These are phyloP conservation scores for Aspergillus viridinutans DNA, from an alignment of 2,329 filamentous ascomycete species.

Conservation along the genomic window DNA sequence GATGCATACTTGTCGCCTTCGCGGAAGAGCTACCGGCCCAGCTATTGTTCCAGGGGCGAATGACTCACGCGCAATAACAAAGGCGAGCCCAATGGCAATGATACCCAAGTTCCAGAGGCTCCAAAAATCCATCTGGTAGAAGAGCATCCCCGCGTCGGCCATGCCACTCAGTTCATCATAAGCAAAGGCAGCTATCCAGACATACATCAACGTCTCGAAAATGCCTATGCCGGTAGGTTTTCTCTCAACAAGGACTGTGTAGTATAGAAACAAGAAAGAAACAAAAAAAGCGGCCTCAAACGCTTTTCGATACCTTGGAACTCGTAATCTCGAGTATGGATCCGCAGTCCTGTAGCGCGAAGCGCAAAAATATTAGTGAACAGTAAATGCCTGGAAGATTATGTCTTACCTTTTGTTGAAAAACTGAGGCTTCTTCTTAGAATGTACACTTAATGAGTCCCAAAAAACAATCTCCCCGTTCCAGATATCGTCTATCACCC, in stretches of 20 bases:
- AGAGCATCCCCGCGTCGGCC: conserved; percentile 78
- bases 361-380: neutral
- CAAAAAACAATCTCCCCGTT: conserved; percentile 83
- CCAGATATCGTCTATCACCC: conserved; percentile 81
- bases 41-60: neutral
- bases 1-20: neutral
- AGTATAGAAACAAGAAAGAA: conserved; percentile 74
- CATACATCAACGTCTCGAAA: conserved; percentile 68
- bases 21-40: conserved; percentile 2
- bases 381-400: neutral
- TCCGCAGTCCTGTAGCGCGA: conserved; percentile 54
- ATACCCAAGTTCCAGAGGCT: conserved; percentile 70
- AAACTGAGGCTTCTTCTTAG: conserved; percentile 69
- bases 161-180: conserved; percentile 86
- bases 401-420: conserved; percentile 57
- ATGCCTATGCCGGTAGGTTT: conserved; percentile 62
- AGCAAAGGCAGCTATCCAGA: conserved; percentile 83
- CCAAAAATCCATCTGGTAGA: conserved; percentile 82
- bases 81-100: conserved; percentile 67
- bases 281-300: conserved; percentile 81
- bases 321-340: conserved; percentile 69
- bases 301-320: conserved; percentile 78
- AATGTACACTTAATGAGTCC: conserved; percentile 69
- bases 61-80: conserved; percentile 66
- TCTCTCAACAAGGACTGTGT: conserved; percentile 74